These are phyloP conservation scores for Cenchrus purpureus DNA, from an alignment of 176 grass and related monocot genomes.

Conservation along the genomic window DNA sequence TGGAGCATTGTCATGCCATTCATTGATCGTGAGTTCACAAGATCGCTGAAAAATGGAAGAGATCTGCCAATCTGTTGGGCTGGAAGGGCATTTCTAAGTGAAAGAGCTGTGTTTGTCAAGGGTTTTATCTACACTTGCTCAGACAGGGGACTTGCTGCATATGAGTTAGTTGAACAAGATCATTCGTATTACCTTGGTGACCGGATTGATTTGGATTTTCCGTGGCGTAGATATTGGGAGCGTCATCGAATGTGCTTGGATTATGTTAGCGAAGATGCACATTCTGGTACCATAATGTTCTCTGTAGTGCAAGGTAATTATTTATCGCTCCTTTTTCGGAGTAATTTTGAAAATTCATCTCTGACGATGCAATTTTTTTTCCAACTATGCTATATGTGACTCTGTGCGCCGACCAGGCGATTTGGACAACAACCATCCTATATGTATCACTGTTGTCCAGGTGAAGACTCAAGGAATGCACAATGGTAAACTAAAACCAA, in stretches of 20 bases:
- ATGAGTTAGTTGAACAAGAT: neutral
- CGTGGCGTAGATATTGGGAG: neutral
- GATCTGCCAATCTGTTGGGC: neutral
- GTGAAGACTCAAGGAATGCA: neutral
- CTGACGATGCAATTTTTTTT: neutral
- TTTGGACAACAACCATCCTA: neutral
- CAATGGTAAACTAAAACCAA: too few relatives aligned
- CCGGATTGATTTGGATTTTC: neutral
- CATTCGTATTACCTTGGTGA: neutral
- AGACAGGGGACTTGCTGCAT: neutral
- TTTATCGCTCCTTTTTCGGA: neutral
- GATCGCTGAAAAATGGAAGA: neutral
- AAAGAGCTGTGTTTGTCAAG: neutral
- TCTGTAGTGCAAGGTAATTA: too few relatives aligned
- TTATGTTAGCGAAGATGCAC: neutral
- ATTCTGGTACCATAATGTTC: neutral
- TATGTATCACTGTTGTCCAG: neutral
- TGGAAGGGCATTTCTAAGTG: neutral
- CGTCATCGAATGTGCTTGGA: neutral
- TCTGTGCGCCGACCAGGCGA: neutral
- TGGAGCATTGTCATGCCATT: neutral
- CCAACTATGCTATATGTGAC: neutral
- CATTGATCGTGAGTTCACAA: too few relatives aligned
- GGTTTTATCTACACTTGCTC: conserved; percentile 5
- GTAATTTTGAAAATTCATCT: too few relatives aligned